Base-by-base conservation (phyloP, 768 basidiomycete genomes). In the Pleurotus platypus region DNA sequence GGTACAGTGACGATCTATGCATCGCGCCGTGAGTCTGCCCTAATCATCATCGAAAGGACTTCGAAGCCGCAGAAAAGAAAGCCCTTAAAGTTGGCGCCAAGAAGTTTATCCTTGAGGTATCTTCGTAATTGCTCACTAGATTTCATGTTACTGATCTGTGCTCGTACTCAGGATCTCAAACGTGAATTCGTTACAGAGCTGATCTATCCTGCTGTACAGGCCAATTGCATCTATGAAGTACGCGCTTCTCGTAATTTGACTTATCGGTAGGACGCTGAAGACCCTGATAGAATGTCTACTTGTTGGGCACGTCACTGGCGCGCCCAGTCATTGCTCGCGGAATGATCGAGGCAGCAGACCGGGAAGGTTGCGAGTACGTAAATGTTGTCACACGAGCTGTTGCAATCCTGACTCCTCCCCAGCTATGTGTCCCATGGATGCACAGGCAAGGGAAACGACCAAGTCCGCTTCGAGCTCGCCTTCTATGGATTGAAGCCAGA, bases 371-470 rank as follows among this genome's bases (percentile, higher is more conserved):
- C 92, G 92, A 98, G 93, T 96, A 70, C 79, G 92, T 75, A 15
- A 27, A 47, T 42, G 49, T 42, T 51, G 18, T 27, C n/a, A 20
- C 24, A n/a, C 57, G 27, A 22, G 16, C 26, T 22, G 22, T 27
- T 12, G 22, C 27, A 35, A 35, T 37, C 38, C 49, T 18, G 46
- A 30, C 11, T 43, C 43, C 46, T 42, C 15, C 20, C 12, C 48
- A 96, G 94, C 72, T 99, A 82, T 69, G 96, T 98, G 60, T 86
- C 96, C 22, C 97, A 98, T 74, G 97, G 97, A 22, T 99, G 97
- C 82, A 99, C 97, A 50, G 97, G 97, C 54, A 99, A 99, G 79
- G 97, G 97, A 54, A 99, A 99, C 72, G 97, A 99, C 72, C 97
- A 99, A 75, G 97, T 99, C 65, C 92, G 97, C 59, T 99, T 98